Base-by-base conservation (phyloP, 176 grass and related monocot genomes). In the Cenchrus purpureus region DNA sequence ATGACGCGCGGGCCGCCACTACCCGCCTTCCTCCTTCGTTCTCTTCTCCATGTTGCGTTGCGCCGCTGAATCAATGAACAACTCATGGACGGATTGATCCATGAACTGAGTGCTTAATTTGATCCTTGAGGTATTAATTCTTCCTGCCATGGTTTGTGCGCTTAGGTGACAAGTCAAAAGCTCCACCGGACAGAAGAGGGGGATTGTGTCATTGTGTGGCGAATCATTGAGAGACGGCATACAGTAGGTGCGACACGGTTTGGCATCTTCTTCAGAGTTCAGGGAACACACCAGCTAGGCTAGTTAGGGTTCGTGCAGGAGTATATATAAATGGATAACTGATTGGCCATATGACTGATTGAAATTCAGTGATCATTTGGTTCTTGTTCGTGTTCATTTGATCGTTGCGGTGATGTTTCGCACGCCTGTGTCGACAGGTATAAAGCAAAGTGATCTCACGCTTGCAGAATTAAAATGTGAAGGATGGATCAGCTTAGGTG, bases 131-230 rank as follows among this genome's bases (percentile, higher is more conserved):
- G n/a, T 82, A 46, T 72, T 40, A 40, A 40, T 40, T 40, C 37
- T 40, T 20, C 17, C 43, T 73, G 13, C 7, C 50, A 29, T 69
- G 52, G 54, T 88, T 90, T 83, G 80, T 90, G 89, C 75, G 74
- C 84, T 67, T 80, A 86, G 86, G 89, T 86, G 82, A 78, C 79
- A 73, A 88, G 78, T 76, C 79, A 93, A 91, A 88, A 88, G 82
- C 15, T 70, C 65, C 56, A 63, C 7, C 3, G 82, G 88, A 85
- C 55, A 85, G 71, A 79, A 56, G 71, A 79, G 9, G 82, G 82
- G 79, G 56, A 25, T 52, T 62, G 82, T 60, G 82, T 51, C 3
- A 34, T 50, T 64, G 82, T 51, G 32, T 83, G 40, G 72, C 49
- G 34, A 54, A 91, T 85, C 52, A 88, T 82, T 85, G 58, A 62